Evolutionary conservation across 208 protist species (phyloP).

Genomic region (Trypanosoma lewisi): DNA sequence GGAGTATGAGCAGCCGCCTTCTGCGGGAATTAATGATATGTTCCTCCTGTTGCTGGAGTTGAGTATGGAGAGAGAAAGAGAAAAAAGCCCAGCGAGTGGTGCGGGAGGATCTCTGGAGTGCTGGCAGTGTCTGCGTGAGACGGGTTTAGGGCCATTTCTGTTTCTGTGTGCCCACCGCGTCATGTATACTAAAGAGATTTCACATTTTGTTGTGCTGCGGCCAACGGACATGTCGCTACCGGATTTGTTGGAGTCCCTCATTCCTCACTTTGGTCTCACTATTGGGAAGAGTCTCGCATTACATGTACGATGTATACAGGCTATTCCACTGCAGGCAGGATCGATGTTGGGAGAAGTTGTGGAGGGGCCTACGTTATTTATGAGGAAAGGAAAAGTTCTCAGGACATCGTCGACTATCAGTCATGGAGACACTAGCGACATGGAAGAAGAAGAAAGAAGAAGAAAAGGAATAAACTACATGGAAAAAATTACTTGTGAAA

Average conservation of each 20-base stretch:
- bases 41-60: conserved; percentile 11
- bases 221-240: conserved; percentile 3
- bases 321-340: neutral
- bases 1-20: neutral
- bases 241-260: neutral
- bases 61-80: too few species aligned
- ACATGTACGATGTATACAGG: neutral
- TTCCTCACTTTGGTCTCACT: neutral
- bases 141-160: conserved; percentile 25
- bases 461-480: neutral
- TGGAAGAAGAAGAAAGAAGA: neutral
- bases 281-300: neutral
- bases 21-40: neutral
- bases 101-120: neutral
- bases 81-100: neutral
- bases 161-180: conserved; percentile 5
- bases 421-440: neutral
- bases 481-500: neutral
- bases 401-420: neutral
- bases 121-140: conserved; percentile 4
- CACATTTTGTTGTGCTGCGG: neutral
- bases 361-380: neutral
- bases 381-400: neutral
- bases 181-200: neutral
- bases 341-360: neutral